Percentiles rank a stretch among this genome's conserved stretches.
These are phyloP conservation scores for Colletotrichum lupini DNA, from an alignment of 2,329 filamentous ascomycete species.

Conservation along the genomic window DNA sequence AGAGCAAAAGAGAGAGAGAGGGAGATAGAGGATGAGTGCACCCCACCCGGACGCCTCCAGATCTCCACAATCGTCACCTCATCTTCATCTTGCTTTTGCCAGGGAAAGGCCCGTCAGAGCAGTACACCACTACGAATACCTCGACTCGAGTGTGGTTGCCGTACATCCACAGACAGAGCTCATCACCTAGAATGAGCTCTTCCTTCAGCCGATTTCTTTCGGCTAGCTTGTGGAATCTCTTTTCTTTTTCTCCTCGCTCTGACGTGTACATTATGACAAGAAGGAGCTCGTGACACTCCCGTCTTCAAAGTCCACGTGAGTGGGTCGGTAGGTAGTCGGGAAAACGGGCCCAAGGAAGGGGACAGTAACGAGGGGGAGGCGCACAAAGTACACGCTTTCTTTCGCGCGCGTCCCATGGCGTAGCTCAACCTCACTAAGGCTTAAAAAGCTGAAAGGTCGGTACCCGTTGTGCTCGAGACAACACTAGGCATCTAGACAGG, in stretches of 20 bases:
- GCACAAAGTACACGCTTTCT: background rate
- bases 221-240: background rate
- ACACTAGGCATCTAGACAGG: conserved; percentile 26
- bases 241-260: conserved; percentile 1
- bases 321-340: background rate
- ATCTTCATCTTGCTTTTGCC: conserved; percentile 34
- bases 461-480: conserved; percentile 34
- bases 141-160: conserved; percentile 8
- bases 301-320: conserved; percentile 5
- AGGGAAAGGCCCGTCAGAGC: conserved; percentile 14
- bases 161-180: background rate
- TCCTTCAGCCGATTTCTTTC: background rate
- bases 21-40: background rate
- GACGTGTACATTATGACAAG: conserved; percentile 21
- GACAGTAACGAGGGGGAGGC: conserved; percentile 4
- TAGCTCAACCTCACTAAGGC: conserved; percentile 26
- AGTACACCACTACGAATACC: conserved; percentile 1
- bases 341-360: background rate
- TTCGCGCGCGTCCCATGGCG: background rate
- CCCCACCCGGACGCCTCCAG: conserved; percentile 30
- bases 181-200: conserved; percentile 15
- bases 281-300: background rate
- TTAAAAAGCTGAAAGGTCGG: conserved; percentile 33
- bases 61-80: conserved; percentile 35
- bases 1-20: background rate